Evolutionary conservation across 202 grass and related monocot genomes (phyloP), one percentile per base, ranked within the genome.

Genomic region (Panicum virgatum): DNA sequence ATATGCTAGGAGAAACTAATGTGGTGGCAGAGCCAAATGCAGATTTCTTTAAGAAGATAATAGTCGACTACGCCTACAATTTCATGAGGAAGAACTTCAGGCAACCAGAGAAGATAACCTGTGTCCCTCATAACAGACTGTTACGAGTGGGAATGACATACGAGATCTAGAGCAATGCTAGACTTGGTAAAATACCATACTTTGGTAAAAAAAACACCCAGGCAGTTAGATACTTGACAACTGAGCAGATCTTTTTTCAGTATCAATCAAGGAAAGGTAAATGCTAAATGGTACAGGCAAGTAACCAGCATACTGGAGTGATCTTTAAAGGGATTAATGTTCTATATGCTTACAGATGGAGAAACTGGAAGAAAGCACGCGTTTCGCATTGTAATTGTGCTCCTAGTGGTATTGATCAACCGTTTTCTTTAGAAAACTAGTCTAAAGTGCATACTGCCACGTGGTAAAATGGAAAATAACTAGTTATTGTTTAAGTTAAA

Each of bases 71-170:
- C 2, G 62, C 73, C 30, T 94, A 94, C 63, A 86, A 69, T 56
- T 91, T 91, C 73, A 70, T 91, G 30, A 94, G 92, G 78, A 94
- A 78, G 80, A 94, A 94, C 73, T 91, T 91, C 73, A 91, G 86
- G 73, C 89, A 87, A 52, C 86, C 86, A 74, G 89, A 87, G 44
- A 94, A 83, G 76, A 86, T 86, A 64, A 86, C 70, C 13, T 82
- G 75, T 62, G 70, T 94, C 18, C 92, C 92, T 15, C 83, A 86
- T 48, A 86, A 89, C 78, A 91, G 87, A 47, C 53, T 94, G 38
- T 20, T 94, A 48, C 82, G 86, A 27, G 86, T 94, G 54, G 89
- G 92, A 64, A 91, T 91, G 89, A 94, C 83, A 69, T 89, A 94
- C 3, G 92, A 94, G 59, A 87, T 87, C 39, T 94, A 88, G 52